A percentile compares a stretch with the other conserved stretches of the same genome.
phyloP scores from a whole-genome alignment of 306 rosid species.

The Sesbania bispinosa region DNA sequence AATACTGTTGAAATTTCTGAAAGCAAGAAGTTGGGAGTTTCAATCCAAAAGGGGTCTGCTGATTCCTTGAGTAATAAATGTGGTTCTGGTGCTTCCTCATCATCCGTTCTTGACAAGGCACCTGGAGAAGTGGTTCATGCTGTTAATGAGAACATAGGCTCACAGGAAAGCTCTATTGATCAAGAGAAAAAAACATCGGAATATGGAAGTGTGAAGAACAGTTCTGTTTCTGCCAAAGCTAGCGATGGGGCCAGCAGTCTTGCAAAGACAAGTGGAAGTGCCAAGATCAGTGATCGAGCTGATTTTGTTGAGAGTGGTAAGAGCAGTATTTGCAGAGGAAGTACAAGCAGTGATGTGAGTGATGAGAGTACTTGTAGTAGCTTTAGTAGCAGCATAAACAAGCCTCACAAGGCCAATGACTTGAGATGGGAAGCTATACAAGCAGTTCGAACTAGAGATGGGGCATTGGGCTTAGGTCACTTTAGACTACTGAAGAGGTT shows the following conservation, averaged over 20 bases:
- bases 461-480: constrained; percentile 78
- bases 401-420: constrained; percentile 99
- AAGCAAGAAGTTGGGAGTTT: constrained; percentile 37
- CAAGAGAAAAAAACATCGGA: constrained; percentile 81
- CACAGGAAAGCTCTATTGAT: constrained; percentile 52
- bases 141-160: constrained; percentile 54
- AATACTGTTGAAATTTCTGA: constrained; percentile 44
- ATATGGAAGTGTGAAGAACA: constrained; percentile 76
- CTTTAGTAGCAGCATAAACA: constrained; percentile 84
- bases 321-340: constrained; percentile 95
- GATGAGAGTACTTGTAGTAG: constrained; percentile 98
- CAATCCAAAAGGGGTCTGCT: constrained; percentile 40
- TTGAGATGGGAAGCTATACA: constrained; percentile 98
- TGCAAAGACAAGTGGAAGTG: constrained; percentile 89
- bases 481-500: constrained; percentile 86
- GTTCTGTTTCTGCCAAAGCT: constrained; percentile 81
- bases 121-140: constrained; percentile 39
- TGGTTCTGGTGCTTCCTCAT: constrained; percentile 49
- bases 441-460: constrained; percentile 79
- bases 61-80: constrained; percentile 57
- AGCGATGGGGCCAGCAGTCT: constrained; percentile 87
- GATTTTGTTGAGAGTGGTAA: constrained; percentile 94
- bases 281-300: constrained; percentile 78
- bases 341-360: constrained; percentile 95
- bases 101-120: constrained; percentile 45